These are phyloP conservation scores for Calonectria hongkongensis DNA, from an alignment of 2,329 filamentous ascomycete species.

Conservation along the genomic window DNA sequence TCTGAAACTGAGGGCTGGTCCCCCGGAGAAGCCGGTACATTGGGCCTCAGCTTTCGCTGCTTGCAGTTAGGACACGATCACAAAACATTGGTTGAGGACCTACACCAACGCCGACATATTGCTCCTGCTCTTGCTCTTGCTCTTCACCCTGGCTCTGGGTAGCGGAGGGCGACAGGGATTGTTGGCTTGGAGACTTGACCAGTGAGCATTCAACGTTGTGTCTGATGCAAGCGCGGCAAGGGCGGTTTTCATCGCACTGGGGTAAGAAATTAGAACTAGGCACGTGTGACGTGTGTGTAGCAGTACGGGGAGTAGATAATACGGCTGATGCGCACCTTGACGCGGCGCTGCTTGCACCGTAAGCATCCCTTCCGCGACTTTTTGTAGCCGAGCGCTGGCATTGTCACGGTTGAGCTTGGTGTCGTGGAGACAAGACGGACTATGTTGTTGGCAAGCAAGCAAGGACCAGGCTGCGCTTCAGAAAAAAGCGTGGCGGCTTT, in stretches of 20 bases:
- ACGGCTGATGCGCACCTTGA: slow-evolving; percentile 4
- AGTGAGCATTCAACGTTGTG: slow-evolving; percentile 16
- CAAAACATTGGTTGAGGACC: not conserved
- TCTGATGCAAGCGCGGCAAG: not conserved
- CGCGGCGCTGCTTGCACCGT: slow-evolving; percentile 20
- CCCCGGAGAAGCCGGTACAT: not conserved
- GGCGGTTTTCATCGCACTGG: slow-evolving; percentile 13
- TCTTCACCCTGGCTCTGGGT: slow-evolving; percentile 1
- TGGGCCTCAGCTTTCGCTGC: not conserved
- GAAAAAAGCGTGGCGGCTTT: too few relatives aligned
- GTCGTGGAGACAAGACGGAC: too few relatives aligned
- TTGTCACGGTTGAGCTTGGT: not conserved
- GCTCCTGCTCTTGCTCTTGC: not conserved
- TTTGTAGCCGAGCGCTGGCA: slow-evolving; percentile 18
- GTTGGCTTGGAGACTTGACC: not conserved
- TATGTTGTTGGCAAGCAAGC: too few relatives aligned
- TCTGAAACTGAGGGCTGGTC: not conserved
- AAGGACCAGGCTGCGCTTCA: too few relatives aligned
- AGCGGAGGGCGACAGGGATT: not conserved
- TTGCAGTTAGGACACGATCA: not conserved
- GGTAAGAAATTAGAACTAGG: not conserved
- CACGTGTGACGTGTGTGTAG: too few relatives aligned
- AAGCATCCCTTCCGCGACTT: slow-evolving; percentile 20
- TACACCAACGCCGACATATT: not conserved
- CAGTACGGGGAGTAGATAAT: too few relatives aligned